Percentiles rank a stretch among this genome's conserved stretches.
Conservation (phyloP, 2,329 filamentous ascomycete species). For the Pseudonectria foliicola region DNA sequence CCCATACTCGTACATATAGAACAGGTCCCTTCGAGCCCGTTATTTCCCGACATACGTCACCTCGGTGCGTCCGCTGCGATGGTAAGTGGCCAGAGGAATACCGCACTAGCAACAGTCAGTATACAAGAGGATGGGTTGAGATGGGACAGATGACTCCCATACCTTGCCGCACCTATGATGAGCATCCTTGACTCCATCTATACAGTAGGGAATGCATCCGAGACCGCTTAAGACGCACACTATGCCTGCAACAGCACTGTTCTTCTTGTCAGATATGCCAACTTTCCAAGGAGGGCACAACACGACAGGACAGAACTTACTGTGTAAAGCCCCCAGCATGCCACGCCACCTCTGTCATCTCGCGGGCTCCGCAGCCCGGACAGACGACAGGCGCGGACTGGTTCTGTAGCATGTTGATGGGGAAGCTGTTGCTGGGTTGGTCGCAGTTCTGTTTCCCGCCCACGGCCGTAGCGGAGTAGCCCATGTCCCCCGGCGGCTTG, state of each 20-base stretch:
- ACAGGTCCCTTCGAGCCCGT: no score
- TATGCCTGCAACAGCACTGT: constrained; percentile 12
- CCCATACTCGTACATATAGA: no score
- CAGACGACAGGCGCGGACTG: constrained; percentile 13
- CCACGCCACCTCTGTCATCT: constrained; percentile 5
- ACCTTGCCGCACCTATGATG: constrained; percentile 16
- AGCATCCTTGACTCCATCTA: constrained; percentile 14
- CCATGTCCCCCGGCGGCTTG: no score
- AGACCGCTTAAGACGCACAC: constrained; percentile 13
- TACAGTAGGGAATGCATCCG: constrained; percentile 16
- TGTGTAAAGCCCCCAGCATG: constrained; percentile 11
- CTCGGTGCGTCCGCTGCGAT: constrained; percentile 15
- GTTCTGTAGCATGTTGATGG: constrained; percentile 9
- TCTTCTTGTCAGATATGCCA: neutral
- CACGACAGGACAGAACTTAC: constrained; percentile 4
- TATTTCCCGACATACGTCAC: constrained; percentile 8
- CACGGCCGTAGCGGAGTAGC: no score
- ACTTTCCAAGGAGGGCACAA: neutral
- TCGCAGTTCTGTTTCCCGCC: neutral
- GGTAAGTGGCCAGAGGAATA: constrained; percentile 13
- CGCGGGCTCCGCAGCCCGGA: constrained; percentile 7
- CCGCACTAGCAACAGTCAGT: constrained; percentile 10
- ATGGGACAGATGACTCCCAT: neutral
- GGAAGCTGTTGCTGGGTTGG: constrained; percentile 4
- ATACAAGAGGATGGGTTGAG: neutral